Conservation (phyloP, 495 filamentous ascomycete genomes). For the Daldinia loculata region DNA sequence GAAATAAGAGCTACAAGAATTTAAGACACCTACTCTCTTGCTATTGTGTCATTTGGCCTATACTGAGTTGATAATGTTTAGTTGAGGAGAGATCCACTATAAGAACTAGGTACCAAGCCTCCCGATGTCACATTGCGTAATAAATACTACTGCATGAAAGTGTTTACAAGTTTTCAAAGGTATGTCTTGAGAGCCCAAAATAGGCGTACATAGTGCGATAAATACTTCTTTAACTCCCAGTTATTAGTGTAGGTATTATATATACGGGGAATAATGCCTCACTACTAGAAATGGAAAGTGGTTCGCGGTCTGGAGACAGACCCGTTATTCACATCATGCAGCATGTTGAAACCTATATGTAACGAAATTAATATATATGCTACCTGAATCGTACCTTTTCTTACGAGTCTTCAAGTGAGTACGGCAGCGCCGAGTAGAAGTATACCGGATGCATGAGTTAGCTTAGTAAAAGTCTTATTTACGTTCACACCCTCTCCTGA, state of each 20-base stretch:
- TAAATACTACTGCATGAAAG: slow-evolving; percentile 1
- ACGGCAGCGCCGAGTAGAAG: no score
- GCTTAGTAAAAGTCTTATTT: no score
- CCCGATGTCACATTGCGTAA: slow-evolving; percentile 24
- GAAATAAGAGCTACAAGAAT: no score
- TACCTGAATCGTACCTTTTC: background rate
- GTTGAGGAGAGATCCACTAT: background rate
- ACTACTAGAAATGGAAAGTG: background rate
- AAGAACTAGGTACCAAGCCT: background rate
- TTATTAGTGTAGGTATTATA: background rate
- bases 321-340: slow-evolving; percentile 22
- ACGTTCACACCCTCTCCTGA: no score
- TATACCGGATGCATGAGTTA: no score
- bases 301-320: slow-evolving; percentile 2
- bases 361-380: background rate
- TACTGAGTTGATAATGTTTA: background rate
- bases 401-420: no score
- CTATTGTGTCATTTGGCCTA: background rate
- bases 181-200: background rate
- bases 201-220: background rate
- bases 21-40: background rate
- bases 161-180: slow-evolving; percentile 9
- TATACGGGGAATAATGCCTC: no score
- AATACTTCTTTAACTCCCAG: background rate
- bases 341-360: slow-evolving; percentile 8